Evolutionary conservation across 192 early-diverging fungal species (phyloP).

Genomic region (Coemansia erecta): DNA sequence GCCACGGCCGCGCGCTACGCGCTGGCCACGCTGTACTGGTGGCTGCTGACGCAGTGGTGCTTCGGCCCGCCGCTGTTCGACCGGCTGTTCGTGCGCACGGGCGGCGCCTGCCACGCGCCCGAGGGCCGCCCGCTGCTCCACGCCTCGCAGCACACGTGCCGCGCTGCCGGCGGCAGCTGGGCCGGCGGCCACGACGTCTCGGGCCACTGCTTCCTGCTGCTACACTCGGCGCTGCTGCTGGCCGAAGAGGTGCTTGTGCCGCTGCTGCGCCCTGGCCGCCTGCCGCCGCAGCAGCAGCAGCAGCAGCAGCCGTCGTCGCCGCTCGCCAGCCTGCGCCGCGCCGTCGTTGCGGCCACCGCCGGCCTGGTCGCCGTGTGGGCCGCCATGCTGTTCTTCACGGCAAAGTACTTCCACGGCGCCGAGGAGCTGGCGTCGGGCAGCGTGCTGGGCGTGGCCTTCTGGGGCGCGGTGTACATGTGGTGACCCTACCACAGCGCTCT

Average conservation of each 20-base stretch:
- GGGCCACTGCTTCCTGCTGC: conserved; percentile 83
- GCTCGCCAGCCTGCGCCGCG: conserved; percentile 20
- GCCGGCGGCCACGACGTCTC: conserved; percentile 79
- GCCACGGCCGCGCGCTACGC: conserved; percentile 52
- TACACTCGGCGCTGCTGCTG: conserved; percentile 72
- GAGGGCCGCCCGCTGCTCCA: background rate
- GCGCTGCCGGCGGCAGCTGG: conserved; percentile 65
- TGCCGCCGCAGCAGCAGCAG: conserved; percentile 1
- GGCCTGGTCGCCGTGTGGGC: conserved; percentile 65
- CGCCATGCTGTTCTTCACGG: conserved; percentile 74
- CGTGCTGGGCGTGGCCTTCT: conserved; percentile 67
- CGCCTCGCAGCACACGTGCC: conserved; percentile 43
- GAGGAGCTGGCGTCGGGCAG: conserved; percentile 69
- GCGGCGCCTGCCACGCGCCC: conserved; percentile 57
- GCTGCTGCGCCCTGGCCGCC: conserved; percentile 8
- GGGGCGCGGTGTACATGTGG: conserved; percentile 42
- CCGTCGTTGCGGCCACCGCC: conserved; percentile 33
- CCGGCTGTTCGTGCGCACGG: conserved; percentile 69
- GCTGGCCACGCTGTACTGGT: conserved; percentile 79
- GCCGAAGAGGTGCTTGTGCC: conserved; percentile 61
- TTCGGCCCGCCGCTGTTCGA: conserved; percentile 82
- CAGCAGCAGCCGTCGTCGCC: conserved; percentile 13
- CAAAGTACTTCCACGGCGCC: conserved; percentile 74
- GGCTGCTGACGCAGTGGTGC: conserved; percentile 78
- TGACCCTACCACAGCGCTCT: too few relatives aligned